phyloP scores from a whole-genome alignment of 1,284 basidiomycete species.

The Leccinum subspadiceum region DNA sequence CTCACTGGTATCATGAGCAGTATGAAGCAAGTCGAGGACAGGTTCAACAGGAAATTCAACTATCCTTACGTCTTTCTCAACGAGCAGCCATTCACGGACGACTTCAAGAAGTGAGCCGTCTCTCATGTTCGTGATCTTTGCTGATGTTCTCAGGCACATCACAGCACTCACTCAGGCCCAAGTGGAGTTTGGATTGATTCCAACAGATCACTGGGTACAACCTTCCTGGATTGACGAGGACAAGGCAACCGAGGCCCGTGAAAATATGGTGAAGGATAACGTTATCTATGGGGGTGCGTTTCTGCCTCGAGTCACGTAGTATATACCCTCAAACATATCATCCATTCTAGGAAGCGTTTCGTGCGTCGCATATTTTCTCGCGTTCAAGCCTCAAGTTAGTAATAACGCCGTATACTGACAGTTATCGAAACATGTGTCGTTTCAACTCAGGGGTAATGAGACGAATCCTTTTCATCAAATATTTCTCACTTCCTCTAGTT shows the following conservation, averaged over 20 bases:
- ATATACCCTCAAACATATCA: background rate
- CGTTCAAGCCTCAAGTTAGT: slow-evolving; percentile 3
- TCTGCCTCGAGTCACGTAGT: background rate
- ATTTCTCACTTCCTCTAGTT: slow-evolving; percentile 48
- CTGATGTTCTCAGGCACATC: slow-evolving; percentile 51
- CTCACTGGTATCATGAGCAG: slow-evolving; percentile 69
- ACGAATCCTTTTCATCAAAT: background rate
- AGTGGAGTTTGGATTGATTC: slow-evolving; percentile 82
- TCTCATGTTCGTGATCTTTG: background rate
- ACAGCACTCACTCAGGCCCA: slow-evolving; percentile 62
- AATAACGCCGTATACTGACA: slow-evolving; percentile 24
- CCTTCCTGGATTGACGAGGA: slow-evolving; percentile 82
- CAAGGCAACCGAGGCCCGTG: slow-evolving; percentile 69
- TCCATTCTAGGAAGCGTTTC: slow-evolving; percentile 56
- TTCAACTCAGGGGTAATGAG: slow-evolving; percentile 85
- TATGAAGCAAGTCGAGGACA: slow-evolving; percentile 78
- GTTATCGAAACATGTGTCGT: slow-evolving; percentile 90
- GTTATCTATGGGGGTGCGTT: slow-evolving; percentile 84
- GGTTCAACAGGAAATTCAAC: slow-evolving; percentile 81
- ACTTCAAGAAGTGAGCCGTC: slow-evolving; percentile 65
- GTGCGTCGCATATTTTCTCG: slow-evolving; percentile 37
- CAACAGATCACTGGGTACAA: slow-evolving; percentile 81
- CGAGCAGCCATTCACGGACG: slow-evolving; percentile 74
- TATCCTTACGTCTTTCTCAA: slow-evolving; percentile 91
- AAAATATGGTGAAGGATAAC: slow-evolving; percentile 73